phyloP scores from a whole-genome alignment of 2,329 filamentous ascomycete genomes.

The Diaporthe vexans region DNA sequence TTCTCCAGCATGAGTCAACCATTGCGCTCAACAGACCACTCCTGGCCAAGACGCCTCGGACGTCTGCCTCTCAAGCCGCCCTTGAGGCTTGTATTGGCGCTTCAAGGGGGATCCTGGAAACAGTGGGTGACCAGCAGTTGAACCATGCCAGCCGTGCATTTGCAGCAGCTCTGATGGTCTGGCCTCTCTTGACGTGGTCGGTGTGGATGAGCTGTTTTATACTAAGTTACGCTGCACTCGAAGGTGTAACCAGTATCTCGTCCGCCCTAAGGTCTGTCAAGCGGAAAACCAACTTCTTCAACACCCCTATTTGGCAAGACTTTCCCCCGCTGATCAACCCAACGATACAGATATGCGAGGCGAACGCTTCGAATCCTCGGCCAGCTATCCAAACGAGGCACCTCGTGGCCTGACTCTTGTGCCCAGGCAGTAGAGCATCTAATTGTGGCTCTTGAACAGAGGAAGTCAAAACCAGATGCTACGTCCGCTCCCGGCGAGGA shows the following conservation, averaged over 20 bases:
- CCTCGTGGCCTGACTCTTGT: constrained; percentile 43
- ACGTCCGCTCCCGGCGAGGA: neutral
- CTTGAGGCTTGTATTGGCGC: constrained; percentile 44
- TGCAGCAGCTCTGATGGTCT: constrained; percentile 36
- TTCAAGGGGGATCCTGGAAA: constrained; percentile 43
- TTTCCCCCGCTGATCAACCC: neutral
- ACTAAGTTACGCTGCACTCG: constrained; percentile 43
- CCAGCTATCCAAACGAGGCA: constrained; percentile 41
- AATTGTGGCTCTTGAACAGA: constrained; percentile 40
- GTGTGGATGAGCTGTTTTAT: constrained; percentile 46
- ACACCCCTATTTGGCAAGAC: neutral
- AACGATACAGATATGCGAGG: constrained; percentile 40
- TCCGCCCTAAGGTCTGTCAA: constrained; percentile 40
- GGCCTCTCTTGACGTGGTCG: constrained; percentile 45
- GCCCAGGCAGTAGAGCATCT: constrained; percentile 41
- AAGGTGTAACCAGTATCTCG: constrained; percentile 41
- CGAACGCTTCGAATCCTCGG: constrained; percentile 41
- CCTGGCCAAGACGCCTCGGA: constrained; percentile 40
- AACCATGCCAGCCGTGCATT: neutral
- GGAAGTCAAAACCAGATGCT: constrained; percentile 13
- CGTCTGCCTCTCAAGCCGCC: constrained; percentile 43
- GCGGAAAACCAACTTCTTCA: too few relatives aligned
- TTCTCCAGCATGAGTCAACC: constrained; percentile 43
- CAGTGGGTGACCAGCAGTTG: constrained; percentile 11
- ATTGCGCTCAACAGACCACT: constrained; percentile 44